Conservation (phyloP, 495 filamentous ascomycete species). For the Trichoderma erinaceum region DNA sequence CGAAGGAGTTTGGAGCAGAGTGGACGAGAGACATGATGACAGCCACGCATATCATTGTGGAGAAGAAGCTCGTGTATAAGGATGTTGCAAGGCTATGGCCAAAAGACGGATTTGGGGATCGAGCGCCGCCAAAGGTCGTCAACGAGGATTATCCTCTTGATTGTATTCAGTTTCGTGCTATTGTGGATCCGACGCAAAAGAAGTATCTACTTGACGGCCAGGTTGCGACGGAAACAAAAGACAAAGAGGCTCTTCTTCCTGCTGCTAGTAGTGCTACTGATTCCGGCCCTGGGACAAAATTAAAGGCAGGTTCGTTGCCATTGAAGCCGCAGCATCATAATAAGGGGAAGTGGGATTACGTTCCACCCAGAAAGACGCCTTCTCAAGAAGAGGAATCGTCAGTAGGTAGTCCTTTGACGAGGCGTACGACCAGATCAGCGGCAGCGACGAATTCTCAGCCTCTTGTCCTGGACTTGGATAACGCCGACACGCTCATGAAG, state of each 20-base stretch:
- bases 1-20: slow-evolving; percentile 66
- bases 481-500: slow-evolving; percentile 43
- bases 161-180: slow-evolving; percentile 55
- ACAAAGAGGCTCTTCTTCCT: not conserved
- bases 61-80: slow-evolving; percentile 57
- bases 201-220: slow-evolving; percentile 49
- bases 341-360: slow-evolving; percentile 19
- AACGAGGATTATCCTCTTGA: slow-evolving; percentile 76
- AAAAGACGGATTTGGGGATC: slow-evolving; percentile 15
- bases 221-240: slow-evolving; percentile 26
- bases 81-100: slow-evolving; percentile 46
- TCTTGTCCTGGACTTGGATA: slow-evolving; percentile 32
- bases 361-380: slow-evolving; percentile 19
- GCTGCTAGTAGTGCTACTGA: not conserved
- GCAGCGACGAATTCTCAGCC: not conserved
- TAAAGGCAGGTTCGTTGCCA: slow-evolving; percentile 8
- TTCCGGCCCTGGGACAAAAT: not conserved
- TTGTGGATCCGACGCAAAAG: slow-evolving; percentile 53
- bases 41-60: slow-evolving; percentile 74
- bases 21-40: slow-evolving; percentile 31
- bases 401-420: not conserved
- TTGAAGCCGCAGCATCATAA: slow-evolving; percentile 19
- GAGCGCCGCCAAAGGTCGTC: slow-evolving; percentile 48
- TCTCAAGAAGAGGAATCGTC: slow-evolving; percentile 7
- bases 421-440: not conserved